Conservation (phyloP, 1,139 yeast genomes). For the Maudiozyma humilis region DNA sequence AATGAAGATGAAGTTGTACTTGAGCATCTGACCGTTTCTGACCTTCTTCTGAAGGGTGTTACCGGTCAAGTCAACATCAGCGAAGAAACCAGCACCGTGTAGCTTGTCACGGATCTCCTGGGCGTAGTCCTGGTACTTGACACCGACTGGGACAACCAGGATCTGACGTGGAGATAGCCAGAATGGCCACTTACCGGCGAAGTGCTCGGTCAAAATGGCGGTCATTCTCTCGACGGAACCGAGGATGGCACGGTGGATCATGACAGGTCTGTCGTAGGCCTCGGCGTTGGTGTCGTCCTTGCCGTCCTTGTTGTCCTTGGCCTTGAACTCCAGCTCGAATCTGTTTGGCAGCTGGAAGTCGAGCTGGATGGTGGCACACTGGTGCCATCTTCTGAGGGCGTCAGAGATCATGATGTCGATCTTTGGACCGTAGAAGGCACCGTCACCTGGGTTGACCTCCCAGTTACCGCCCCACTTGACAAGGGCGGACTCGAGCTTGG, state of each 20-base stretch:
- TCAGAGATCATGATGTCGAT: conserved; percentile 91
- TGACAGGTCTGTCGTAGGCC: conserved; percentile 65
- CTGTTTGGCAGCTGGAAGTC: conserved; percentile 95
- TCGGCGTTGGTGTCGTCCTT: conserved; percentile 19
- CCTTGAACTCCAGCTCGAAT: conserved; percentile 79
- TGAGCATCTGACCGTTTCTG: conserved; percentile 86
- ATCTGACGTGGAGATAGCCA: conserved; percentile 98
- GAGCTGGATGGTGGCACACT: conserved; percentile 94
- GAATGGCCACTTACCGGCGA: conserved; percentile 97
- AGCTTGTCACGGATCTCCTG: conserved; percentile 63
- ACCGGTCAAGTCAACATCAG: conserved; percentile 88
- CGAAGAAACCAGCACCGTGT: conserved; percentile 64
- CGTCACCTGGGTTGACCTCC: conserved; percentile 92
- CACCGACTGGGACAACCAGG: conserved; percentile 91
- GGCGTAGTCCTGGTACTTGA: conserved; percentile 83
- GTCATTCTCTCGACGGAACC: conserved; percentile 99
- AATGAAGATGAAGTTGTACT: conserved; percentile 87
- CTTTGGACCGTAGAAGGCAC: conserved; percentile 98
- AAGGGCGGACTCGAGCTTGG: conserved; percentile 64
- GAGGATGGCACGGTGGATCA: conserved; percentile 96
- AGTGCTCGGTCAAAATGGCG: conserved; percentile 93
- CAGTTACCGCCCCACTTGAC: conserved; percentile 74
- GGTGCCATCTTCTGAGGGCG: conserved; percentile 89
- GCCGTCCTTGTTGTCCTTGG: conserved; percentile 51
- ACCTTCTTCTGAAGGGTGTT: conserved; percentile 94